These are phyloP conservation scores for Pseudogymnoascus sp. DNA, from an alignment of 2,329 filamentous ascomycete species.

Conservation along the genomic window DNA sequence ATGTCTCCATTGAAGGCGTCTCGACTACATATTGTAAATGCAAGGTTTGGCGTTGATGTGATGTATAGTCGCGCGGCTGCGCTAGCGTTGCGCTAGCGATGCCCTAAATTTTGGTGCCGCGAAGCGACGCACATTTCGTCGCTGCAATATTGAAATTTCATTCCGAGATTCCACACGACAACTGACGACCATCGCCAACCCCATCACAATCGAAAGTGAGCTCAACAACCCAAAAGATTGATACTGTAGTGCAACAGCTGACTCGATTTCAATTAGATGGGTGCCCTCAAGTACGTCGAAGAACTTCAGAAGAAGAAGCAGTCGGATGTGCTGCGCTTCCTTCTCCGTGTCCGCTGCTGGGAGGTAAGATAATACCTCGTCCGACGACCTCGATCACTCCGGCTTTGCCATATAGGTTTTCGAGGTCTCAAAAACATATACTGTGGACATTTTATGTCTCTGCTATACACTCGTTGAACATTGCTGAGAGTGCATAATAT, in stretches of 20 bases:
- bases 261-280: slow-evolving; percentile 56
- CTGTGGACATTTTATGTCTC: slow-evolving; percentile 35
- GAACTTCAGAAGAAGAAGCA: slow-evolving; percentile 99
- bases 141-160: slow-evolving; percentile 9
- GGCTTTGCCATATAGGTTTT: slow-evolving; percentile 16
- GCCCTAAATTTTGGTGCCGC: slow-evolving; percentile 8
- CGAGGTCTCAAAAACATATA: slow-evolving; percentile 19
- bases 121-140: slow-evolving; percentile 9
- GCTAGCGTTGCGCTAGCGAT: background rate
- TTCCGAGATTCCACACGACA: slow-evolving; percentile 11
- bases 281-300: slow-evolving; percentile 99
- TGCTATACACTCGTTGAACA: slow-evolving; percentile 99
- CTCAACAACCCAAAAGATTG: background rate
- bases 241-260: background rate
- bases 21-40: background rate
- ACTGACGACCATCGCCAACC: slow-evolving; percentile 10
- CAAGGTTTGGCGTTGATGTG: background rate
- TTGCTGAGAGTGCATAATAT: slow-evolving; percentile 99
- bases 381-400: slow-evolving; percentile 27
- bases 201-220: slow-evolving; percentile 9
- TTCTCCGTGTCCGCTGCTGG: slow-evolving; percentile 99
- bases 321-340: slow-evolving; percentile 99
- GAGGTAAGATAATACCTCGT: slow-evolving; percentile 64
- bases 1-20: background rate
- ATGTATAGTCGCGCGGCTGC: slow-evolving; percentile 3